Conservation (phyloP, 2,329 filamentous ascomycete genomes). For the Sphaceloma murrayae region DNA sequence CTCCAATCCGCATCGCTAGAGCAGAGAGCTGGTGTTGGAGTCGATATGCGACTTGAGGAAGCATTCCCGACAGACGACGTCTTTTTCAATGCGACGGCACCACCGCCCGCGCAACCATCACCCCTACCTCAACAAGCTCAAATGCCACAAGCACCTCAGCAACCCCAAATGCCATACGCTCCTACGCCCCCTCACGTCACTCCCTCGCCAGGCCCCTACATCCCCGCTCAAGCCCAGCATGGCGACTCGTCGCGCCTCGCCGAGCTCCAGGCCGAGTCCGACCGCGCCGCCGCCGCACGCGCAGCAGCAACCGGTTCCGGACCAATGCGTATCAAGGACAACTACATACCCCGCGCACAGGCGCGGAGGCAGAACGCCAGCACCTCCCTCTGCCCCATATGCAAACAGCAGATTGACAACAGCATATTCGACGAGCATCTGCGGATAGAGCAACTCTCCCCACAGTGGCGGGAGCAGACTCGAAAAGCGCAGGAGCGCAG, state of each 20-base stretch:
- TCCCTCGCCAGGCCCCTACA: conserved; percentile 18
- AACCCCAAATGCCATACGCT: conserved; percentile 24
- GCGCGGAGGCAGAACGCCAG: conserved; percentile 55
- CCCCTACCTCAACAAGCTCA: conserved; percentile 19
- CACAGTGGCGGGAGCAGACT: conserved; percentile 91
- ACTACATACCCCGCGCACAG: conserved; percentile 80
- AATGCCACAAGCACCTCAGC: conserved; percentile 24
- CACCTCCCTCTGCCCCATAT: conserved; percentile 81
- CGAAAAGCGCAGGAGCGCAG: conserved; percentile 78
- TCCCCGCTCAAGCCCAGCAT: conserved; percentile 25
- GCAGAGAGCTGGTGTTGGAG: conserved; percentile 81
- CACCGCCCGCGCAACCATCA: conserved; percentile 25
- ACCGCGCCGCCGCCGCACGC: conserved; percentile 61
- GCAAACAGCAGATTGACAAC: conserved; percentile 78
- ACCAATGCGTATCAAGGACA: conserved; percentile 83
- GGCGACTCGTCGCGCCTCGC: conserved; percentile 29
- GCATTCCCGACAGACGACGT: conserved; percentile 38
- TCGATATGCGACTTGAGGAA: conserved; percentile 79
- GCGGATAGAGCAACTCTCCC: conserved; percentile 88
- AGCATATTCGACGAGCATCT: conserved; percentile 87
- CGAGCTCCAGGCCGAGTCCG: conserved; percentile 33
- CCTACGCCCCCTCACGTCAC: conserved; percentile 22
- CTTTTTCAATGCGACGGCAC: conserved; percentile 28
- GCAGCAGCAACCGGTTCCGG: conserved; percentile 59
- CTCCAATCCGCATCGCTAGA: conserved; percentile 90